Evolutionary conservation across 192 early-diverging fungal species (phyloP).

Genomic region (Mortierella claussenii): DNA sequence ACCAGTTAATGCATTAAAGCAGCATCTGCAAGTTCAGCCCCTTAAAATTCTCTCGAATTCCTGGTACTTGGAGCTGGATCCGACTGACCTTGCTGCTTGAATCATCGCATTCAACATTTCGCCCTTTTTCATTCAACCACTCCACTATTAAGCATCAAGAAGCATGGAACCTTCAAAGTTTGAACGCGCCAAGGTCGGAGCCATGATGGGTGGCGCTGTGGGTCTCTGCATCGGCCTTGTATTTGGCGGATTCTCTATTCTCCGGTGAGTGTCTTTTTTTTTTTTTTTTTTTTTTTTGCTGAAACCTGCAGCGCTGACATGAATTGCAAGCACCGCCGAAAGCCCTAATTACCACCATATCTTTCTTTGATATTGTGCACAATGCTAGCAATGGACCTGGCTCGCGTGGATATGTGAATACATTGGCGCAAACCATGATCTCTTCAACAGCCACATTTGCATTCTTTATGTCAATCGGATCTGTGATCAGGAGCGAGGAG

Average conservation of each 20-base stretch:
- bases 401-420: constrained; percentile 73
- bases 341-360: no score
- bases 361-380: not conserved
- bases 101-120: no score
- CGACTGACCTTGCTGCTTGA: no score
- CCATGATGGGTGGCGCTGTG: constrained; percentile 71
- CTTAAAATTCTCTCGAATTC: no score
- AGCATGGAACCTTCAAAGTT: constrained; percentile 64
- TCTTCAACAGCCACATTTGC: constrained; percentile 84
- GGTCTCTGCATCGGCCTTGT: constrained; percentile 71
- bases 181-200: constrained; percentile 72
- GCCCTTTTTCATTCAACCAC: no score
- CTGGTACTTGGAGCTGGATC: no score
- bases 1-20: not conserved
- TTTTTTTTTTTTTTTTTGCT: not conserved
- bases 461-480: constrained; percentile 78
- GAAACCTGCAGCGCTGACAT: no score
- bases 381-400: constrained; percentile 73
- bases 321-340: no score
- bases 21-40: not conserved
- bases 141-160: no score
- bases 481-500: constrained; percentile 63
- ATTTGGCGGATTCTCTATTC: constrained; percentile 62
- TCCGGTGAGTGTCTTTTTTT: constrained; percentile 57
- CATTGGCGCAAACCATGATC: constrained; percentile 78